Evolutionary conservation across 305 asterid genomes (phyloP).

Genomic region (Fraxinus dipetala): DNA sequence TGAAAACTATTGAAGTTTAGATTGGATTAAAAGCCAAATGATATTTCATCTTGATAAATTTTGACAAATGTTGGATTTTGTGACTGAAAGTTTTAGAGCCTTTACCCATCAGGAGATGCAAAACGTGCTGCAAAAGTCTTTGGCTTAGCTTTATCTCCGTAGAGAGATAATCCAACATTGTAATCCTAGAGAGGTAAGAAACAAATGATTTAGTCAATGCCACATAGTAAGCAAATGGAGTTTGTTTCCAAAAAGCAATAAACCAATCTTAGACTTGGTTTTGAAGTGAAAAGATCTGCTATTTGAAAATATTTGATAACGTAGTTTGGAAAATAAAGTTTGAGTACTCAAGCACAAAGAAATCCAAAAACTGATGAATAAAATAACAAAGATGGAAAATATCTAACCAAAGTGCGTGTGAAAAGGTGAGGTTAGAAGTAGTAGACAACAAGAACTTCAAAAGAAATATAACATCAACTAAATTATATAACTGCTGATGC

Average conservation of each 20-base stretch:
- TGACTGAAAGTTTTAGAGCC: conserved; percentile 11
- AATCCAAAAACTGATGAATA: background rate
- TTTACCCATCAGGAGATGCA: conserved; percentile 86
- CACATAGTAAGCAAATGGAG: background rate
- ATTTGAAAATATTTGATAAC: background rate
- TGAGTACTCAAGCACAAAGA: background rate
- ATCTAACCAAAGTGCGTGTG: background rate
- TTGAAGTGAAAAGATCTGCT: background rate
- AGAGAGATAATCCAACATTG: conserved; percentile 79
- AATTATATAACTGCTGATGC: background rate
- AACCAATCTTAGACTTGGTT: background rate
- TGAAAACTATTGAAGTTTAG: background rate
- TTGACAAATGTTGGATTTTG: background rate
- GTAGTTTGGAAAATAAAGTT: background rate
- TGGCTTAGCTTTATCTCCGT: conserved; percentile 93
- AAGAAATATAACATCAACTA: background rate
- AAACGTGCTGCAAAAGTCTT: conserved; percentile 92
- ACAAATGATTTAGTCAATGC: background rate
- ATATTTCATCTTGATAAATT: background rate
- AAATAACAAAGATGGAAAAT: background rate
- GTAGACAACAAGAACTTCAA: background rate
- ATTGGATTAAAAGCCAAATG: background rate
- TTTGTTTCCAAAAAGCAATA: background rate
- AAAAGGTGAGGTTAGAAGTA: background rate
- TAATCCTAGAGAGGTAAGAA: conserved; percentile 47